Percentiles rank a stretch among this genome's conserved stretches.
Conservation (phyloP, 2,329 filamentous ascomycete species). For the Aspergillus transmontanensis region DNA sequence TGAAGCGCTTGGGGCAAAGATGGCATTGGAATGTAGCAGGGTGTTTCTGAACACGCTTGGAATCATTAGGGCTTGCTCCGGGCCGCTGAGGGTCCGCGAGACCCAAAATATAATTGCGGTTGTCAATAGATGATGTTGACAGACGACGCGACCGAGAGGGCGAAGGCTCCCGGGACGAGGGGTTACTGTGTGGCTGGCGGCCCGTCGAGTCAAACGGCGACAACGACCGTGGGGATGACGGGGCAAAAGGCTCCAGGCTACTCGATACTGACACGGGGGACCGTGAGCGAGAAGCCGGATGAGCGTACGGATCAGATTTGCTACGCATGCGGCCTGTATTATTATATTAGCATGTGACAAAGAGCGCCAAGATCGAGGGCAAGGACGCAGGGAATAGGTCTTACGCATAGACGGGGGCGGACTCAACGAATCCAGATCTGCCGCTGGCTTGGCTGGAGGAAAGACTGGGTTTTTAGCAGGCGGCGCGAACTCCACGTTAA, state of each 20-base stretch:
- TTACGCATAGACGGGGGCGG: constrained; percentile 71
- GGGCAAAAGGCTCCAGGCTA: constrained; percentile 35
- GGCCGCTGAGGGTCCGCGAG: constrained; percentile 87
- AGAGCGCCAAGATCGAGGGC: not conserved
- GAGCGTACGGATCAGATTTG: constrained; percentile 63
- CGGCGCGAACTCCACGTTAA: constrained; percentile 91
- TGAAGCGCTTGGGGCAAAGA: constrained; percentile 93
- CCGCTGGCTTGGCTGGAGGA: constrained; percentile 66
- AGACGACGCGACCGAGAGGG: constrained; percentile 47
- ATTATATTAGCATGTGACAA: constrained; percentile 9
- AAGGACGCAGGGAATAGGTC: constrained; percentile 12
- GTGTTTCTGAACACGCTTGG: constrained; percentile 92
- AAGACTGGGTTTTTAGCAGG: constrained; percentile 68
- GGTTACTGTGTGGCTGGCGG: constrained; percentile 40
- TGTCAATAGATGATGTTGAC: constrained; percentile 53
- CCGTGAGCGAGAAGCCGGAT: constrained; percentile 43
- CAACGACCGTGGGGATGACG: constrained; percentile 43
- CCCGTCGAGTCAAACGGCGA: constrained; percentile 43
- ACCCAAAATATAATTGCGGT: constrained; percentile 80
- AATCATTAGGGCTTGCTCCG: constrained; percentile 60
- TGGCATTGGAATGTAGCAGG: constrained; percentile 95
- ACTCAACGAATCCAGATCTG: constrained; percentile 75
- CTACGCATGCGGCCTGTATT: constrained; percentile 56
- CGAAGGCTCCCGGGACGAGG: constrained; percentile 48
- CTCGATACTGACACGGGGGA: constrained; percentile 38